Evolutionary conservation across 257 asterid genomes (phyloP), one percentile per base, ranked within the genome.

Genomic region (Mitragyna speciosa): DNA sequence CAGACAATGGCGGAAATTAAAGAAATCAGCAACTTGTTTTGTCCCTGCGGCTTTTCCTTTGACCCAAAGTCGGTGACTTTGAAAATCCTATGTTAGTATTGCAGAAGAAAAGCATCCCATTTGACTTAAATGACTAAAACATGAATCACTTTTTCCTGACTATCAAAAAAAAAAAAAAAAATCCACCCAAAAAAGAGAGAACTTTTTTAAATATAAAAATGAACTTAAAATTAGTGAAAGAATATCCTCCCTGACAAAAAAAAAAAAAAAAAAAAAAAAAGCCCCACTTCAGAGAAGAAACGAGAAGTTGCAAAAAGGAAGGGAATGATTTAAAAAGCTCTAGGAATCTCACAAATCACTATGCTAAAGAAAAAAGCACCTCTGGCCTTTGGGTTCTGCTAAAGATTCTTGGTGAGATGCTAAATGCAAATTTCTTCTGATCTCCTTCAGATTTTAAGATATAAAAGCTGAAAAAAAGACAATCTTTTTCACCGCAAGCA

Each of bases 21-120:
- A 79, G 75, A 78, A 83, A 64, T 36, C 67, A 31, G 76, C 67
- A 58, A 72, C 19, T 67, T 72, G 66, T 52, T 28, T 58, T 54
- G 49, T 51, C 73, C 72, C 45, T 56, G 43, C 7, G 49, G 74
- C n/a, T 31, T 48, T 48, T 74, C 56, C 41, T 66, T 48, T 64
- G 33, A 52, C 70, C 47, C 64, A 72, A 78, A 69, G 79, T 59
- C 76, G 76, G 85, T 83, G 80, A 69, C 76, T 75, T 61, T 83
- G 66, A 78, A 63, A 47, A 36, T 30, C 73, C 61, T 49, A 58
- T 75, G 48, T 31, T 26, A 30, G 36, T 4, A 63, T 56, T 31
- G 79, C 70, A 70, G 74, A 39, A 76, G 9, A 45, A 70, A n/a
- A 54, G 64, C 77, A 71, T 59, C 49, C 45, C 49, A 24, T 58